Base-by-base conservation (phyloP, 2,329 filamentous ascomycete genomes). In the Clarireedia monteithiana region DNA sequence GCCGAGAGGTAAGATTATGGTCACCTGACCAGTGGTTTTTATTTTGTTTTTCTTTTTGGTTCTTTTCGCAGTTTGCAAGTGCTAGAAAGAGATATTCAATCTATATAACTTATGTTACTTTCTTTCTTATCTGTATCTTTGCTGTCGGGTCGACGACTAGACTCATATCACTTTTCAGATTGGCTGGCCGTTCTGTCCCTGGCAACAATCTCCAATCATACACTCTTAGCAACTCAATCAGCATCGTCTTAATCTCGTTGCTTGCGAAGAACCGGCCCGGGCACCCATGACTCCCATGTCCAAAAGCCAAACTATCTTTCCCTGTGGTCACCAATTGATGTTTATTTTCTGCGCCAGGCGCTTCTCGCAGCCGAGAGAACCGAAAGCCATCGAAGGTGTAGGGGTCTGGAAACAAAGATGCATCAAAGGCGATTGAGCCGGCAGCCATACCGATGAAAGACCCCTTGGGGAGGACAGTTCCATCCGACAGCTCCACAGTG, bases 281-380 rank as follows among this genome's bases (percentile, higher is more conserved):
- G 20, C 73, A 75, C 6, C 72, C 71, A 50, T 74, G 70, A 39
- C 66, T 64, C 23, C 73, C 72, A 51, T 73, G 67, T 2, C 73
- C 73, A 54, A 73, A 75, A 17, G 55, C 38, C 30, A 69, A 60
- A 42, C 62, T 67, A 2, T 68, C 62, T 36, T 57, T 39, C 17
- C 50, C 65, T 4, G 69, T 71, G 4, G 69, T 67, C 4, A 68
- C 67, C 30, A 72, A 66, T 56, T 73, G 61, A 30, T 53, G 50
- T 38, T 54, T 49, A 24, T 55, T 52, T n/a, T 54, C 53, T 1
- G 57, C 45, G 1, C 57, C 53, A 23, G 23, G 39, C 23, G 47
- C 42, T 12, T 50, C 42, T 44, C 55, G 34, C 4, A 55, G 44
- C 15, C 55, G 40, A 17, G 52, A 53, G 50, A 62, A 62, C 14